Evolutionary conservation across 495 filamentous ascomycete genomes (phyloP).

Genomic region (Pseudoneurospora amorphoporcata): DNA sequence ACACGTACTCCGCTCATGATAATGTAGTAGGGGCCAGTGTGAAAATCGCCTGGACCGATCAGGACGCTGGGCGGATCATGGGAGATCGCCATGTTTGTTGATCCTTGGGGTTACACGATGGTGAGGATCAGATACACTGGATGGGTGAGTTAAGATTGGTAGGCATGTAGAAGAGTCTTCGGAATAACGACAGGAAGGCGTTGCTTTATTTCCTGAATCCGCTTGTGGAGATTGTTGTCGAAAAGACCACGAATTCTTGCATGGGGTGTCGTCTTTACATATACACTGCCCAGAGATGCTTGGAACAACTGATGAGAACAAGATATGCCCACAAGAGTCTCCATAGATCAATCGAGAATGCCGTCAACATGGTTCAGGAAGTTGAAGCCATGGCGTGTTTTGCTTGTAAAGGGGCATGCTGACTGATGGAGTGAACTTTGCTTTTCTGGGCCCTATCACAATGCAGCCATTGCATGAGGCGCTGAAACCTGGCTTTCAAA

Average conservation of each 20-base stretch:
- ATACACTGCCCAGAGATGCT: not conserved
- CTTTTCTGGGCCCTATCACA: not conserved
- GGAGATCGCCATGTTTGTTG: not conserved
- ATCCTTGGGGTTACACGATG: not conserved
- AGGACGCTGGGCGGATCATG: not conserved
- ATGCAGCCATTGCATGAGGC: not conserved
- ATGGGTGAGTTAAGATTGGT: not conserved
- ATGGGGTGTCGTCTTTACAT: not conserved
- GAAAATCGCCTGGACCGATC: not conserved
- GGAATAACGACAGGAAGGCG: not conserved
- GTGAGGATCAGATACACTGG: not conserved
- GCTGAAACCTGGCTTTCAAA: not conserved
- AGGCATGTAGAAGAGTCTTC: not conserved
- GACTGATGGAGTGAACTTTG: not conserved
- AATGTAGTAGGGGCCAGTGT: slow-evolving; percentile 5
- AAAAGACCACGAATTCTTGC: not conserved
- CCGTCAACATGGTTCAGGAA: not conserved
- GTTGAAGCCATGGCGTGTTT: not conserved
- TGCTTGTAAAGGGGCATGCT: not conserved
- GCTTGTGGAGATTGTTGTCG: not conserved
- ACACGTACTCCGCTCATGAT: slow-evolving; percentile 1
- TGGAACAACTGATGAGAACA: not conserved
- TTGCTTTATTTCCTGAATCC: not conserved
- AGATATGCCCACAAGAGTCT: not conserved
- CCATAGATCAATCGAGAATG: not conserved